A percentile compares a stretch with the other conserved stretches of the same genome.
phyloP scores from a whole-genome alignment of 192 early-diverging fungal species.

The Dimargaris verticillata region DNA sequence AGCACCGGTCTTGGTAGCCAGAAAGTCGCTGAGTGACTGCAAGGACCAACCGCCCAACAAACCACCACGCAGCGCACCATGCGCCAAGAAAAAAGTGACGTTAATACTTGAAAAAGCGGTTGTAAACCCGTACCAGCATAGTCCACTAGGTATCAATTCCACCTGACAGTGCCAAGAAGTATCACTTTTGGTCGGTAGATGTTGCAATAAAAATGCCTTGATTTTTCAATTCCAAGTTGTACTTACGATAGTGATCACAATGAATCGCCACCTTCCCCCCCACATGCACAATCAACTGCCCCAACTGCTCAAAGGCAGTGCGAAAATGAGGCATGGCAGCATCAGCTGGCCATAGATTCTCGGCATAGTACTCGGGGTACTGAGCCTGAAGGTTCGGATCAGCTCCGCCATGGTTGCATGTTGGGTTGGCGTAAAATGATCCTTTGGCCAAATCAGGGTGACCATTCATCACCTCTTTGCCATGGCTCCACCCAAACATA shows the following conservation, averaged over 20 bases:
- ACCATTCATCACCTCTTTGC: slow-evolving; percentile 49
- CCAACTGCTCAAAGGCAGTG: slow-evolving; percentile 36
- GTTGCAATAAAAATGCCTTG: too few species aligned
- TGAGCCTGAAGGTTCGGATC: slow-evolving; percentile 18
- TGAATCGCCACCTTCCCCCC: slow-evolving; percentile 35
- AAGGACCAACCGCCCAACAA: too few species aligned
- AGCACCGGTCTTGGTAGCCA: slow-evolving; percentile 24
- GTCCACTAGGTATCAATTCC: too few species aligned
- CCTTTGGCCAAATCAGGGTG: slow-evolving; percentile 47
- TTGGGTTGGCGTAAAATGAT: slow-evolving; percentile 42
- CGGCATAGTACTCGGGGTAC: slow-evolving; percentile 33
- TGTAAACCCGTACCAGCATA: too few species aligned
- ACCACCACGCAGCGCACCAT: too few species aligned
- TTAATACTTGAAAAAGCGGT: too few species aligned
- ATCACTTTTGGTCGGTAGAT: too few species aligned
- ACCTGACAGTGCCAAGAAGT: too few species aligned
- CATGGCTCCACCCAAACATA: slow-evolving; percentile 53
- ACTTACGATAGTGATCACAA: slow-evolving; percentile 34
- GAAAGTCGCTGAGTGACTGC: slow-evolving; percentile 21
- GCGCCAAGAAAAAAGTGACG: too few species aligned
- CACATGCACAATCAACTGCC: slow-evolving; percentile 34
- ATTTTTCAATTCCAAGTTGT: too few species aligned
- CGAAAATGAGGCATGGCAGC: slow-evolving; percentile 31
- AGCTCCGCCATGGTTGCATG: slow-evolving; percentile 23
- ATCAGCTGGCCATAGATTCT: slow-evolving; percentile 41